Evolutionary conservation across 2,329 filamentous ascomycete species (phyloP), one percentile per base, ranked within the genome.

Genomic region (Curvularia sp.): DNA sequence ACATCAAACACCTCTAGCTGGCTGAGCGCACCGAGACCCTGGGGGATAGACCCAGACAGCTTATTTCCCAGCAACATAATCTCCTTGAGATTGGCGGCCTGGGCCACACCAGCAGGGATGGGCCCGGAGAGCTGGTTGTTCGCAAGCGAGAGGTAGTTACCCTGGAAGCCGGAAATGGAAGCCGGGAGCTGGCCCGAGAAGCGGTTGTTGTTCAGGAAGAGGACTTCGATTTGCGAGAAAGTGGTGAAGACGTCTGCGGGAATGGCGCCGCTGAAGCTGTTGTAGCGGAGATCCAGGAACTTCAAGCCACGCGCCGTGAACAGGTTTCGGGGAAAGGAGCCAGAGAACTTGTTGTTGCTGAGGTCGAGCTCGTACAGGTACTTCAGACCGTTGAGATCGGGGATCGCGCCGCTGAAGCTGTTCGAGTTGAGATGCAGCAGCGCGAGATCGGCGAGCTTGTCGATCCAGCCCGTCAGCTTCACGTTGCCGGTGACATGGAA

Each of bases 241-340:
- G 22, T 20, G 13, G 48, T 41, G 22, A 50, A 51, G 26, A 31
- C 8, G 2, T 42, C 15, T 8, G 9, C 18, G n/a, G 35, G 35
- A 24, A 51, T 15, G 8, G 12, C 0, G 15, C 49, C 49, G 24
- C 1, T 12, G 35, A 50, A 50, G 20, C 2, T 0, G 35, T 50
- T 50, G 35, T 7, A 50, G 35, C 48, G 49, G 24, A 51, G 30
- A 5, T 51, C 49, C 4, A 51, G 28, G 49, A 42, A 51, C 3
- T 4, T 15, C 10, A 51, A 6, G 12, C 5, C 20, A 4, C 20
- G 28, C n/a, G 13, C 20, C 1, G 7, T 22, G 9, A 42, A 9
- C 2, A 35, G n/a, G n/a, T 31, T 42, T 3, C 12, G 1, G n/a
- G 49, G 49, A 26, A 51, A 51, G 1, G 15, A 7, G 12, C 49